Evolutionary conservation across 306 rosid genomes (phyloP).

Genomic region (Albizia julibrissin): DNA sequence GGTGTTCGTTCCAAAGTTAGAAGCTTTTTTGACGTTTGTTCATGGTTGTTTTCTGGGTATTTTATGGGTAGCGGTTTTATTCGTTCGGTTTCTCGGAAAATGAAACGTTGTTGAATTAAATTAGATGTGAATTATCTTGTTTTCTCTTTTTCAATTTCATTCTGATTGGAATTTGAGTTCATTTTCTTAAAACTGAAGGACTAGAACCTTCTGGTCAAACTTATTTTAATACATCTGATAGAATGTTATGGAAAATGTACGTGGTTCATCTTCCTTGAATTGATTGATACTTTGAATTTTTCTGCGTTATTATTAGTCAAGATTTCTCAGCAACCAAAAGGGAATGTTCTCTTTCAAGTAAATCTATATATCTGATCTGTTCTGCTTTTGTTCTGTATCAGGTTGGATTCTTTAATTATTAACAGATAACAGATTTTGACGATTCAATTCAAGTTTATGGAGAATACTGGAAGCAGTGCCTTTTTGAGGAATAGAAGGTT

Average conservation of each 20-base stretch:
- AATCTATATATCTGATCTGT: not conserved
- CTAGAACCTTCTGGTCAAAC: not conserved
- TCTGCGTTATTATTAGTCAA: conserved; percentile 1
- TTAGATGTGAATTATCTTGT: not conserved
- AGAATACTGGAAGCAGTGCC: conserved; percentile 43
- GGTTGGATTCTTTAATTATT: not conserved
- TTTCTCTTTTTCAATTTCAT: not conserved
- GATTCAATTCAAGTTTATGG: conserved; percentile 12
- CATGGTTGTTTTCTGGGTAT: no score
- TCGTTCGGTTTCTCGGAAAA: no score
- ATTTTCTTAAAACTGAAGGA: not conserved
- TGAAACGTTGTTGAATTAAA: not conserved
- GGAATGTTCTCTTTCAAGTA: not conserved
- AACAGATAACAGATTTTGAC: no score
- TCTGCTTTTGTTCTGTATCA: conserved; percentile 24
- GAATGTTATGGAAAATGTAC: not conserved
- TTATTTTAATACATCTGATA: not conserved
- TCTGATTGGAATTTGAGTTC: conserved; percentile 3
- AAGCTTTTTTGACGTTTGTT: no score
- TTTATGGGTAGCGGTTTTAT: no score
- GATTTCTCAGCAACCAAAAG: conserved; percentile 29
- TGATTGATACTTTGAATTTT: not conserved
- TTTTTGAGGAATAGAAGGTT: conserved; percentile 55
- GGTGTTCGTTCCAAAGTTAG: not conserved
- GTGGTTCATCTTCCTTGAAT: not conserved